These are phyloP conservation scores for Sphaerulina vaccinii DNA, from an alignment of 2,329 filamentous ascomycete species.

Conservation along the genomic window DNA sequence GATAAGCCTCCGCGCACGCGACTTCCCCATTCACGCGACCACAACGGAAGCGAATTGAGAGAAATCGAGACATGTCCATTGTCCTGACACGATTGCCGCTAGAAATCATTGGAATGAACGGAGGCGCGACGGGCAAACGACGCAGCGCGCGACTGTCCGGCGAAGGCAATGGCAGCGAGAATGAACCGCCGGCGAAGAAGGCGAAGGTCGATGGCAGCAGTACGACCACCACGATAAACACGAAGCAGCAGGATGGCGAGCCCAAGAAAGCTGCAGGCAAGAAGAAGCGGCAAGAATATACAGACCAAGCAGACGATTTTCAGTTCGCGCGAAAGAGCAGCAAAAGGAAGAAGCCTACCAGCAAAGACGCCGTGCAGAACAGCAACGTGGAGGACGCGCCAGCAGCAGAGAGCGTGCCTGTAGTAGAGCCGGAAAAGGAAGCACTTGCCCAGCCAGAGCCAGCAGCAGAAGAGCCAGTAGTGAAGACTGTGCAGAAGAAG, in stretches of 20 bases:
- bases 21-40: slow-evolving; percentile 8
- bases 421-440: slow-evolving; percentile 5
- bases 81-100: slow-evolving; percentile 44
- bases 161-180: slow-evolving; percentile 45
- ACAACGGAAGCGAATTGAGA: background rate
- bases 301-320: slow-evolving; percentile 51
- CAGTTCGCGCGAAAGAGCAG: slow-evolving; percentile 44
- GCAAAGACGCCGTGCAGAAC: slow-evolving; percentile 32
- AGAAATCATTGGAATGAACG: slow-evolving; percentile 49
- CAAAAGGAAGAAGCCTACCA: slow-evolving; percentile 27
- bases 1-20: slow-evolving; percentile 18
- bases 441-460: slow-evolving; percentile 23
- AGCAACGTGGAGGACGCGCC: slow-evolving; percentile 17
- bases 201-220: slow-evolving; percentile 40
- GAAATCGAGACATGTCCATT: slow-evolving; percentile 38
- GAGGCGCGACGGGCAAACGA: slow-evolving; percentile 48
- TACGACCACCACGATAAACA: slow-evolving; percentile 38
- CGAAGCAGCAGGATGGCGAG: slow-evolving; percentile 34
- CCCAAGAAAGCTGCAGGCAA: slow-evolving; percentile 35
- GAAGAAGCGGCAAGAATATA: slow-evolving; percentile 42
- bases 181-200: slow-evolving; percentile 46
- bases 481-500: slow-evolving; percentile 35
- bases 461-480: slow-evolving; percentile 23
- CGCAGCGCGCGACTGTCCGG: slow-evolving; percentile 46
- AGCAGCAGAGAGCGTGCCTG: slow-evolving; percentile 22